Evolutionary conservation across 305 asterid genomes (phyloP), one percentile per base, ranked within the genome.

Genomic region (Lippia alba): DNA sequence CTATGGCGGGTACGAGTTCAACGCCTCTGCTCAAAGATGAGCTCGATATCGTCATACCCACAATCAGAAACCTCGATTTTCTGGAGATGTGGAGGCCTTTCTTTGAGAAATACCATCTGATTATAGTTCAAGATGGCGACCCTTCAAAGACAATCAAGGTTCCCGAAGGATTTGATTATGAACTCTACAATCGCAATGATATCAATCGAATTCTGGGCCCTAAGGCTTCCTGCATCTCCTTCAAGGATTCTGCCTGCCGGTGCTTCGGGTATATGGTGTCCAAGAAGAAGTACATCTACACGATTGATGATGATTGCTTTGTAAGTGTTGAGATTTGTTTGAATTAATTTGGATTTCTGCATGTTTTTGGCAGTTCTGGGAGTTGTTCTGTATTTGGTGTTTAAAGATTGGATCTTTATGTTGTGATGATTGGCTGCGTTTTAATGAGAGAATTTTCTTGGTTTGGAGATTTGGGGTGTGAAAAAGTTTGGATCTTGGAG

Each of bases 41-140:
- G 69, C 18, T 80, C 1, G 84, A 80, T 16, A 80, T 80, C 19
- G 84, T 80, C 61, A 80, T 80, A 51, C 84, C 84, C 55, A 80
- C 84, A 19, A 80, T 80, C 6, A 72, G 84, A 55, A 80, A 80
- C 76, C 81, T 80, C 0, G 84, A 80, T 72, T 80, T 80, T 71
- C 58, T 80, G 74, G 84, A 80, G 77, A 80, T 80, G 84, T 80
- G 84, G 84, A 44, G 84, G 56, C 84, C 84, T 30, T 80, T 80
- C 56, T 80, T 80, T 14, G 75, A 80, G 76, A 66, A 8, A 9
- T 80, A 80, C 77, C 84, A 80, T 69, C 70, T 80, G 1, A 80
- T 80, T 79, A 80, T 80, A 0, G 84, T 80, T 41, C 84, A 80
- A 70, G 84, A 80, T 24, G 84, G 84, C n/a, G 84, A 80, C 39